Percentiles rank a stretch among this genome's conserved stretches.
phyloP scores from a whole-genome alignment of 768 basidiomycete genomes.

The Lactarius pseudohatsudake region DNA sequence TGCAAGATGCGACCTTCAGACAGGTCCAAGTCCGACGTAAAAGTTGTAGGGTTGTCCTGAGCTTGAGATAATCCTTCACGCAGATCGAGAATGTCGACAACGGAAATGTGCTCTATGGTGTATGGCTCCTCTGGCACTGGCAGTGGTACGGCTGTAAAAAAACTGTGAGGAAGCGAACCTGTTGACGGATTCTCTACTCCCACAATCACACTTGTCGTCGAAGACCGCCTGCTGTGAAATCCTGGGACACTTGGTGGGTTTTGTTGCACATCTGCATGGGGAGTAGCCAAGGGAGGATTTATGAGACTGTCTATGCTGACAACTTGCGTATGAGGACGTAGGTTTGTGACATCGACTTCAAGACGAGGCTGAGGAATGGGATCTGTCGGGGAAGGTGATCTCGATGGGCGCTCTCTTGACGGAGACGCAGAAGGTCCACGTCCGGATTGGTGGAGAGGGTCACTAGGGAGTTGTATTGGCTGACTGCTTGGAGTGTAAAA shows the following conservation, averaged over 20 bases:
- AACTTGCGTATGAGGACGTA: not conserved
- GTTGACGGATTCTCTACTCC: not conserved
- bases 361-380: not conserved
- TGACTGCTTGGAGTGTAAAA: not conserved
- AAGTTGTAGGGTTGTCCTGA: not conserved
- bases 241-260: not conserved
- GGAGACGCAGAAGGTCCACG: not conserved
- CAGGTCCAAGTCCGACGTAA: not conserved
- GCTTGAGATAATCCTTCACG: not conserved
- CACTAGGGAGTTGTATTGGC: not conserved
- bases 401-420: not conserved
- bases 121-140: not conserved
- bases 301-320: not conserved
- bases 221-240: not conserved
- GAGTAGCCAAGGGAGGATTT: not conserved
- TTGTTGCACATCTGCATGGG: not conserved
- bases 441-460: not conserved
- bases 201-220: not conserved
- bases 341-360: not conserved
- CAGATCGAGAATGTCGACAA: no score
- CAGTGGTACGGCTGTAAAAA: not conserved
- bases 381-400: not conserved
- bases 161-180: not conserved
- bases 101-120: not conserved
- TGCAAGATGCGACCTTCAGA: not conserved